A percentile compares a stretch with the other conserved stretches of the same genome.
Conservation (phyloP, 192 early-diverging fungal species). For the Coemansia reversa region DNA sequence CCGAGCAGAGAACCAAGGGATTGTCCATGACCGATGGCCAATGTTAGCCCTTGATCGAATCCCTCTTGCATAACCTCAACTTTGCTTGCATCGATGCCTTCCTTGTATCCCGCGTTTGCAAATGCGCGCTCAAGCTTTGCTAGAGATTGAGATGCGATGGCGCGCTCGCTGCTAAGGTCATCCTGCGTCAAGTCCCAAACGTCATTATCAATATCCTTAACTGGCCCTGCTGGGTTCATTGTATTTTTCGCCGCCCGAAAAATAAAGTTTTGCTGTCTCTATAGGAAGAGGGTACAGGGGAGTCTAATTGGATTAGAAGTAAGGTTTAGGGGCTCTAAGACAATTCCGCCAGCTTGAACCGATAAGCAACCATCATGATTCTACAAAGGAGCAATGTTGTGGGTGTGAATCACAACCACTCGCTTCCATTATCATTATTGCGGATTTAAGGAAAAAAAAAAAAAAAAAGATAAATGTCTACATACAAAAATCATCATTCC, state of each 20-base stretch:
- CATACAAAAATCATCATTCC: too few species aligned
- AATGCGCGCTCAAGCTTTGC: slow-evolving; percentile 27
- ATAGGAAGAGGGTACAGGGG: too few species aligned
- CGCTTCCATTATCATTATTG: too few species aligned
- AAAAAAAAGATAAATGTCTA: too few species aligned
- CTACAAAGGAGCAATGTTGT: too few species aligned
- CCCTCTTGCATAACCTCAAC: slow-evolving; percentile 31
- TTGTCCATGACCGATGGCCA: slow-evolving; percentile 20
- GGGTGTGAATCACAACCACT: too few species aligned
- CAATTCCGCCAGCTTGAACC: too few species aligned
- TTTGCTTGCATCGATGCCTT: slow-evolving; percentile 43
- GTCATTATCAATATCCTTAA: slow-evolving; percentile 10
- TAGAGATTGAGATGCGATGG: slow-evolving; percentile 18
- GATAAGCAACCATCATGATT: too few species aligned
- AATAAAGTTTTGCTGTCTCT: not conserved
- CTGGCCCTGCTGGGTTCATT: not conserved
- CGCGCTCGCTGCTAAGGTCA: slow-evolving; percentile 21
- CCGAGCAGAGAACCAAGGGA: slow-evolving; percentile 27
- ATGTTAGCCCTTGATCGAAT: slow-evolving; percentile 27
- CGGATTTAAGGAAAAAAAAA: too few species aligned
- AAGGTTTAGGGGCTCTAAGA: too few species aligned
- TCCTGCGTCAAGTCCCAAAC: slow-evolving; percentile 29
- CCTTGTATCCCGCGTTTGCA: slow-evolving; percentile 32
- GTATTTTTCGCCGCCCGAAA: not conserved
- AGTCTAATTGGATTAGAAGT: too few species aligned